Conservation (phyloP, 805 yeast species). For the Candida tibetensis region DNA sequence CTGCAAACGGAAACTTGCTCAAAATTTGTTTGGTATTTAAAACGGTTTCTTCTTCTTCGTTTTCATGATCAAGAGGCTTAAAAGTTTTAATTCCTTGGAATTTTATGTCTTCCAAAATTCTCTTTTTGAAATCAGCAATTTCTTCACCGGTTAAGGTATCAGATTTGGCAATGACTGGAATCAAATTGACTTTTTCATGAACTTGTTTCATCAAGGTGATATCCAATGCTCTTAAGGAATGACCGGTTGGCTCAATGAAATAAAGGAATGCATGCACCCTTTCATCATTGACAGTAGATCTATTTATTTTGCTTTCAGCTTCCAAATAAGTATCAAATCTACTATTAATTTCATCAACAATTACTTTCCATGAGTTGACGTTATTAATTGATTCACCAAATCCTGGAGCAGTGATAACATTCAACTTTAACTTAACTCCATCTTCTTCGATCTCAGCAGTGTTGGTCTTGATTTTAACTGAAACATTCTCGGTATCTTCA, state of each 20-base stretch:
- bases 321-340: constrained; percentile 89
- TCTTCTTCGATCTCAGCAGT: constrained; percentile 75
- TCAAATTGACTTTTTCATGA: constrained; percentile 87
- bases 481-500: constrained; percentile 12
- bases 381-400: constrained; percentile 90
- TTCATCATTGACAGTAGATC: constrained; percentile 69
- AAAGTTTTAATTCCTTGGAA: constrained; percentile 71
- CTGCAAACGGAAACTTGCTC: constrained; percentile 83
- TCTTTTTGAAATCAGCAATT: constrained; percentile 67
- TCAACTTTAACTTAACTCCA: constrained; percentile 82
- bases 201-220: constrained; percentile 82
- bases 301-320: constrained; percentile 77
- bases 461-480: constrained; percentile 59
- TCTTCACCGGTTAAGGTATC: constrained; percentile 92
- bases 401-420: constrained; percentile 88
- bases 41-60: constrained; percentile 81
- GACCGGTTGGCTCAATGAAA: constrained; percentile 97
- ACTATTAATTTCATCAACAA: constrained; percentile 80
- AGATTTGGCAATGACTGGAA: constrained; percentile 92
- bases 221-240: constrained; percentile 84
- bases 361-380: constrained; percentile 74
- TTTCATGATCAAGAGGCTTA: constrained; percentile 71
- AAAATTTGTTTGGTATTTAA: constrained; percentile 64
- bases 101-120: constrained; percentile 73
- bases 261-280: constrained; percentile 92